Evolutionary conservation across 2,329 filamentous ascomycete species (phyloP), one percentile per base, ranked within the genome.

Genomic region (Orbilia quercus): DNA sequence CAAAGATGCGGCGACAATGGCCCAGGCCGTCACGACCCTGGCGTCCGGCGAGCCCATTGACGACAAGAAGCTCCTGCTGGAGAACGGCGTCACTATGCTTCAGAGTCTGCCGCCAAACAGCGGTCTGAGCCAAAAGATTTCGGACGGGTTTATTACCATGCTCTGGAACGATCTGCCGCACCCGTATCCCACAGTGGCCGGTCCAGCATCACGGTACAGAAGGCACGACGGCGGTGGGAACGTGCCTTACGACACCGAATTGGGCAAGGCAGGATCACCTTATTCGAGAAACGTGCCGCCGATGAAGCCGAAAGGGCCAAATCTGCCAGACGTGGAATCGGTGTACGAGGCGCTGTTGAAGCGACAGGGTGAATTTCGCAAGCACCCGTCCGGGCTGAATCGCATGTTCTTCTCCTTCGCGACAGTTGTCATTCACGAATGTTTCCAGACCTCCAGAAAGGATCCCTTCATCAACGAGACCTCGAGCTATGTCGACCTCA

Each of bases 401-500:
- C 89, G 0, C 86, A 85, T 25, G 81, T 89, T n/a, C 81, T 91
- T 4, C 91, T 91, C 74, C 88, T 91, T 79, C 85, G 70, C 64
- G 1, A 69, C 64, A 3, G 57, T 69, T 12, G 63, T 74, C 45
- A 74, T 80, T 83, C 66, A 65, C 80, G 87, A 89, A 77, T 81
- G 89, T 55, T 91, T 91, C 80, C 84, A 86, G 44, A 91, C 89
- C 0, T 86, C 85, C 76, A 85, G 87, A 23, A 82, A 82, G 3
- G 87, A 92, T 79, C 84, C 83, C 77, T 86, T 85, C 65, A 86
- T 85, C 64, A 89, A 87, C 0, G 82, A 87, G 74, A 91, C 88
- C 0, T 91, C 89, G 0, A 82, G 91, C 89, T 92, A 92, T 76
- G 84, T 92, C 28, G 90, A 92, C 77, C 82, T 93, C 0, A 84